These are phyloP conservation scores for Acanthamoeba sp. DNA, from an alignment of 208 protist species.

Conservation along the genomic window DNA sequence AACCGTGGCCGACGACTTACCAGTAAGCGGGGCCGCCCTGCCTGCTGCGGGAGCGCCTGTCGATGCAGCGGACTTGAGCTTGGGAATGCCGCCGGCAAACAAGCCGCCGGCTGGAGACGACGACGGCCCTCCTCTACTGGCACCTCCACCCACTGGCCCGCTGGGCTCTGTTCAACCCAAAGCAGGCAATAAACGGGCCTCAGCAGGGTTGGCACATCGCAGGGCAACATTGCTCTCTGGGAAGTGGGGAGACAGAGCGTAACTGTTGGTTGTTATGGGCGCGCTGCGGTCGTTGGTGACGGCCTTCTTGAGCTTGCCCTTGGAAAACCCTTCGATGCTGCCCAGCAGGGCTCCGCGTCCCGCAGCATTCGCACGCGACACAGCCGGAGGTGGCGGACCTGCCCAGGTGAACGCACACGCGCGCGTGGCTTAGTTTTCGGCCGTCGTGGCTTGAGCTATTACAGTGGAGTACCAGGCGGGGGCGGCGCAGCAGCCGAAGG, in stretches of 20 bases:
- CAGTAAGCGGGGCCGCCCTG: no score
- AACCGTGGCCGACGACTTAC: no score
- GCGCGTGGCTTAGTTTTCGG: background rate
- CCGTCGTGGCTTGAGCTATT: conserved; percentile 26
- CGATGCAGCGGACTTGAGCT: background rate
- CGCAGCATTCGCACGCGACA: background rate
- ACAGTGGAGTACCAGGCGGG: conserved; percentile 33
- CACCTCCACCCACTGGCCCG: background rate
- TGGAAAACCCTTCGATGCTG: conserved; percentile 79
- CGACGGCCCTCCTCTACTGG: background rate
- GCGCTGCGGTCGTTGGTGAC: background rate
- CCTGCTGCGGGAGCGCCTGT: no score
- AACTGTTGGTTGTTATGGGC: no score
- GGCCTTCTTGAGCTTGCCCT: conserved; percentile 65
- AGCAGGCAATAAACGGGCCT: no score
- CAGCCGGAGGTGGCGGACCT: background rate
- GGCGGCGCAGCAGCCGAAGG: conserved; percentile 11
- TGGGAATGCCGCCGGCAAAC: conserved; percentile 42
- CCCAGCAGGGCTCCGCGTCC: conserved; percentile 68
- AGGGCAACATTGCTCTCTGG: background rate
- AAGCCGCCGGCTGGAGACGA: background rate
- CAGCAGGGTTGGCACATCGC: no score
- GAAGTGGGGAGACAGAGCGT: no score
- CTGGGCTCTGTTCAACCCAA: background rate
- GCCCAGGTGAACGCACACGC: background rate